Percentiles rank a stretch among this genome's conserved stretches.
Conservation (phyloP, 345 rosid species). For the Syzygium grande region DNA sequence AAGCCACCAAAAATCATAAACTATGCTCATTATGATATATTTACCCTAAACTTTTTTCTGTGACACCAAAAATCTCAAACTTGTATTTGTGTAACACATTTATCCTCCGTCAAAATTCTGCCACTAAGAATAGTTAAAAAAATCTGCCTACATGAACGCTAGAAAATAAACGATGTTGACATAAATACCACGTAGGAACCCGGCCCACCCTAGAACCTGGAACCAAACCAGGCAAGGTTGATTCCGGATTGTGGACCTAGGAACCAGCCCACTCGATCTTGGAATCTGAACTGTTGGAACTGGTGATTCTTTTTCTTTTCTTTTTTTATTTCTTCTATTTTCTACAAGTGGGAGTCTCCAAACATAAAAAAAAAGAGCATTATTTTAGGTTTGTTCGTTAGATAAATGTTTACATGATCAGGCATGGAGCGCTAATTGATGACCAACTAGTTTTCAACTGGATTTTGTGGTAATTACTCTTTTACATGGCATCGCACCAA, state of each 20-base stretch:
- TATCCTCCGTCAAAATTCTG: too few relatives aligned
- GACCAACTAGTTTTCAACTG: background rate
- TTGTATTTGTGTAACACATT: too few relatives aligned
- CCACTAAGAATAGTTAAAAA: too few relatives aligned
- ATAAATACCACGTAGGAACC: too few relatives aligned
- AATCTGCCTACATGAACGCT: too few relatives aligned
- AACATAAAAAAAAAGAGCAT: fast-evolving
- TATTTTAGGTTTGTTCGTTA: background rate
- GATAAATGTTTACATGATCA: background rate
- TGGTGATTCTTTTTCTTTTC: background rate
- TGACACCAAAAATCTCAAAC: too few relatives aligned
- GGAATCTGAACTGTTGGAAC: background rate
- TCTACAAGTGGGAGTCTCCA: background rate
- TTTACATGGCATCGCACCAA: background rate
- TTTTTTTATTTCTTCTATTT: too few relatives aligned
- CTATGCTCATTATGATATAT: too few relatives aligned
- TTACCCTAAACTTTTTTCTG: too few relatives aligned
- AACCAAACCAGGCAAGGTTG: background rate
- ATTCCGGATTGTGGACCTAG: background rate
- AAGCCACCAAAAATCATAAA: too few relatives aligned
- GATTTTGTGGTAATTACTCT: background rate
- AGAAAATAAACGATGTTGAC: too few relatives aligned
- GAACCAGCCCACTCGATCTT: fast-evolving
- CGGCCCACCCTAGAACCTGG: background rate
- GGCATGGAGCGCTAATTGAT: background rate